phyloP scores from a whole-genome alignment of 305 asterid genomes.

The Fraxinus platypoda region DNA sequence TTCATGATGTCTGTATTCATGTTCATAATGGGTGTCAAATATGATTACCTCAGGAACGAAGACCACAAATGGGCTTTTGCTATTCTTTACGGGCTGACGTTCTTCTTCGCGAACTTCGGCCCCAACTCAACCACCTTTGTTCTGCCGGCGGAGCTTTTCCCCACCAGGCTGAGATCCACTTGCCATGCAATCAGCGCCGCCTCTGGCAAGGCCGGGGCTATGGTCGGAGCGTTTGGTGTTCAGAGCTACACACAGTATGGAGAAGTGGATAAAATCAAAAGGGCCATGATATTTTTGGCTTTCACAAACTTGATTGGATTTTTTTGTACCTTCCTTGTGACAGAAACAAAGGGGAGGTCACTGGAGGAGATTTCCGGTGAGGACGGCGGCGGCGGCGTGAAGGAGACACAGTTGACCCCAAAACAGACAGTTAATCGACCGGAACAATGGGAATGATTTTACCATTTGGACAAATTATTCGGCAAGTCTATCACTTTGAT shows the following conservation, averaged over 20 bases:
- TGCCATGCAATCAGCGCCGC: conserved; percentile 32
- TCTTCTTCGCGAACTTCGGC: conserved; percentile 32
- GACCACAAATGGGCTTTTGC: conserved; percentile 15
- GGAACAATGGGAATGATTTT: conserved; percentile 37
- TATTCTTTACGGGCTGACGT: conserved; percentile 19
- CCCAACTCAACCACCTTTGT: conserved; percentile 27
- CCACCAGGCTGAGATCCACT: conserved; percentile 25
- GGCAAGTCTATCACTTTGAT: neutral
- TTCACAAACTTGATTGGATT: conserved; percentile 56
- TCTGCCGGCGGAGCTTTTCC: conserved; percentile 27
- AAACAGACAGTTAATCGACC: conserved; percentile 10
- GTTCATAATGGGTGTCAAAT: conserved; percentile 21
- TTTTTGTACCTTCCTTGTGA: conserved; percentile 48
- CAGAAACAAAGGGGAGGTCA: conserved; percentile 59
- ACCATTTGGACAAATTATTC: neutral
- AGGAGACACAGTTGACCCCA: conserved; percentile 26
- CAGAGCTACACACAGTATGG: conserved; percentile 54
- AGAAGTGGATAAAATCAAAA: conserved; percentile 29
- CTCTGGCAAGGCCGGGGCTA: conserved; percentile 31
- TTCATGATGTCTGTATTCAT: conserved; percentile 27
- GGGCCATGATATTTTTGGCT: conserved; percentile 43
- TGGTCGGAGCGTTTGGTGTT: conserved; percentile 29
- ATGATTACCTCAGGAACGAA: neutral
- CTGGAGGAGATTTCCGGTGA: conserved; percentile 64
- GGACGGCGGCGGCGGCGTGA: conserved; percentile 25